Evolutionary conservation across 2,329 filamentous ascomycete species (phyloP).

Genomic region (Talaromyces sp.): DNA sequence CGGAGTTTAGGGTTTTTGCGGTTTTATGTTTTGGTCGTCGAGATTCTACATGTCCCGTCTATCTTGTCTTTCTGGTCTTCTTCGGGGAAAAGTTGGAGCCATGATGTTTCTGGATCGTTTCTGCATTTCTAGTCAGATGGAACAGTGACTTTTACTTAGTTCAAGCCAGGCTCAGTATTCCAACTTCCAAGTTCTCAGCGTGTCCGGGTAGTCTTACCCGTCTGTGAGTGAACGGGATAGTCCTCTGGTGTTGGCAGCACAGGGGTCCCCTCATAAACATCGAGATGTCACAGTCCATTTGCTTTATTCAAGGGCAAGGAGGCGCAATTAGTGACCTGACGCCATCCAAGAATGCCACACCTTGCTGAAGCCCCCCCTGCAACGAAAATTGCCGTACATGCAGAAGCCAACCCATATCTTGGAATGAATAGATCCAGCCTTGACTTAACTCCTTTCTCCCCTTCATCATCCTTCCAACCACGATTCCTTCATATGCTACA

Average conservation of each 20-base stretch:
- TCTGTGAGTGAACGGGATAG: not conserved
- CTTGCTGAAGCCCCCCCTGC: not conserved
- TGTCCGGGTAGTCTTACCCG: not conserved
- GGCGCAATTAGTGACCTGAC: not conserved
- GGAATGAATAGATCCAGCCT: not conserved
- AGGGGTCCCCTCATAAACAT: no score
- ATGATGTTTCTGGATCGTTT: conserved; percentile 2
- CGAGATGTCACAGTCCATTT: no score
- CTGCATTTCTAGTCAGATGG: conserved; percentile 2
- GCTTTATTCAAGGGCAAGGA: not conserved
- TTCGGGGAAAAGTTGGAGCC: conserved; percentile 10
- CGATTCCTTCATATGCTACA: not conserved
- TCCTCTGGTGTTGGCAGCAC: no score
- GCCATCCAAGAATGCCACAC: not conserved
- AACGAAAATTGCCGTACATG: not conserved
- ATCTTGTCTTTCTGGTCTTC: conserved; percentile 17
- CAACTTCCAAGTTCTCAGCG: no score
- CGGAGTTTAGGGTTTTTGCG: conserved; percentile 35
- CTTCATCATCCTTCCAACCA: not conserved
- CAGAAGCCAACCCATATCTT: not conserved
- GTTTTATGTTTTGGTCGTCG: conserved; percentile 20
- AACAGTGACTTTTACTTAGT: not conserved
- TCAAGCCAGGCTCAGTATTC: no score
- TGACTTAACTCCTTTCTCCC: not conserved
- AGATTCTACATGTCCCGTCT: conserved; percentile 19